Conservation (phyloP, 2,329 filamentous ascomycete genomes). For the Cytospora schulzeri region DNA sequence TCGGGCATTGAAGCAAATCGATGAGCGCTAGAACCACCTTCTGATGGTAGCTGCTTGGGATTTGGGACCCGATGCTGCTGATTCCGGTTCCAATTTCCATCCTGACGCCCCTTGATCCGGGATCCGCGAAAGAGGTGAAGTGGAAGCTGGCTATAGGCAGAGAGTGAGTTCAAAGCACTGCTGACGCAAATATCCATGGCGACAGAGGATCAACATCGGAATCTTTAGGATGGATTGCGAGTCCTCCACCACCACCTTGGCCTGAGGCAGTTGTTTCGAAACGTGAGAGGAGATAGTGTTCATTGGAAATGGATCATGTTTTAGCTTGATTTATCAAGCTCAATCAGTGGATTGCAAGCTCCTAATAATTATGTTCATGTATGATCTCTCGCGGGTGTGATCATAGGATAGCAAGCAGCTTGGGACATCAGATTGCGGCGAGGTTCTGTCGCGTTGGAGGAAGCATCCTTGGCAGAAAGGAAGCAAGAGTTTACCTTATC, state of each 20-base stretch:
- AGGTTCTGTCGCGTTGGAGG: no score
- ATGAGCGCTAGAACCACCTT: background rate
- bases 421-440: no score
- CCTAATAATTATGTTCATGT: no score
- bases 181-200: background rate
- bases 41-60: background rate
- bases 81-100: no score
- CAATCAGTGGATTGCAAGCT: no score
- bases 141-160: background rate
- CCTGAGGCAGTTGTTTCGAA: background rate
- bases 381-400: no score
- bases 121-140: background rate
- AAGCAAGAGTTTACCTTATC: no score
- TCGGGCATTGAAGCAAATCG: background rate
- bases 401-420: no score
- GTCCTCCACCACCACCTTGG: no score
- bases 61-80: background rate
- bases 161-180: background rate
- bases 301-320: background rate
- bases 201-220: background rate
- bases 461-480: no score
- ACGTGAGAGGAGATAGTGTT: background rate
- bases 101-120: background rate
- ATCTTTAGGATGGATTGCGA: background rate
- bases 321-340: no score